phyloP scores from a whole-genome alignment of 192 early-diverging fungal genomes.

The Geranomyces michiganensis region DNA sequence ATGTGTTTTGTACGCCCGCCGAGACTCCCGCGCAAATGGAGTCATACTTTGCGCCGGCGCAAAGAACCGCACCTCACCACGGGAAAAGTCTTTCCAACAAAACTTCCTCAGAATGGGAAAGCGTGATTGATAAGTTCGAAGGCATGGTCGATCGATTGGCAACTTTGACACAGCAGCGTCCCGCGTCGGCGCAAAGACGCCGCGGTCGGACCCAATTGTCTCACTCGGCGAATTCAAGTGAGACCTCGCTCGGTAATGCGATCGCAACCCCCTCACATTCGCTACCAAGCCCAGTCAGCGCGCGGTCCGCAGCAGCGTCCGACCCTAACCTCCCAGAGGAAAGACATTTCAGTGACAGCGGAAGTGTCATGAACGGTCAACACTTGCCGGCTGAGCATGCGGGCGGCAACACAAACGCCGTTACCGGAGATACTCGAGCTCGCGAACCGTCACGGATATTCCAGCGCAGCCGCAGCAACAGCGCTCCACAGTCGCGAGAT shows the following conservation, averaged over 20 bases:
- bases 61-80: neutral
- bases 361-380: neutral
- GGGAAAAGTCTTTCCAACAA: neutral
- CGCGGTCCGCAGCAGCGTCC: neutral
- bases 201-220: neutral
- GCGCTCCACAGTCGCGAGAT: neutral
- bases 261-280: neutral
- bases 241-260: neutral
- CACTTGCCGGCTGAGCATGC: neutral
- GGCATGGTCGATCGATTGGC: constrained; percentile 1
- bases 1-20: too few relatives aligned
- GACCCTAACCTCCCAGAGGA: too few relatives aligned
- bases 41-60: neutral
- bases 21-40: neutral
- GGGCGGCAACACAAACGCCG: neutral
- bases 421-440: neutral
- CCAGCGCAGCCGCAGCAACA: neutral
- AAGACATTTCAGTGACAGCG: too few relatives aligned
- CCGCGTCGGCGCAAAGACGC: neutral
- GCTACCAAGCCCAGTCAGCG: neutral
- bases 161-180: neutral
- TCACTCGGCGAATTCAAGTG: neutral
- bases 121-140: constrained; percentile 4
- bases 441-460: neutral
- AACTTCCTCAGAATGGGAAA: neutral